These are phyloP conservation scores for Nasturtium officinale DNA, from an alignment of 345 rosid species.

Conservation along the genomic window DNA sequence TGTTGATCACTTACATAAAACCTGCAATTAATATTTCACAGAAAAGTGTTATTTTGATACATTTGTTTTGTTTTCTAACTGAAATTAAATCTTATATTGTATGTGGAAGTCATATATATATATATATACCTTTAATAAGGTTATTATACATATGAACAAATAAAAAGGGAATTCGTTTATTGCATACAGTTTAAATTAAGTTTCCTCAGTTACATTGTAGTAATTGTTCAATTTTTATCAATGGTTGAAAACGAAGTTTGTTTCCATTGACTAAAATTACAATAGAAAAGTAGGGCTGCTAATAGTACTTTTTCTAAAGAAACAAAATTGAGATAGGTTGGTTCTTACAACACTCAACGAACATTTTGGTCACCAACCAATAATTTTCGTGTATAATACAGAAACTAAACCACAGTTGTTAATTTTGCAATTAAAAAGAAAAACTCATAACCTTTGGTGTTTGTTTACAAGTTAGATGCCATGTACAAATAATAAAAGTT, in stretches of 20 bases:
- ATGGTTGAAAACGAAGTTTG: not conserved
- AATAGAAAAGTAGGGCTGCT: constrained; percentile 25
- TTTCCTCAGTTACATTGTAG: not conserved
- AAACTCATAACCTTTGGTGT: not conserved
- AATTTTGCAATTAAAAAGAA: not conserved
- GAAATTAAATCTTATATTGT: too few species aligned
- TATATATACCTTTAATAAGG: too few species aligned
- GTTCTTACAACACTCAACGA: constrained; percentile 11
- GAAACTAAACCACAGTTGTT: not conserved
- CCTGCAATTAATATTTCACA: not conserved
- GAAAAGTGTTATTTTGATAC: not conserved
- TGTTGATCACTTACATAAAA: not conserved
- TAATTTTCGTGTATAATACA: not conserved
- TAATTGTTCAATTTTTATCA: too few species aligned
- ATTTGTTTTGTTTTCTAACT: not conserved
- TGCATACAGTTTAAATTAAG: not conserved
- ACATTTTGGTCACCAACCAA: constrained; percentile 1
- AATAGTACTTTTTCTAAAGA: not conserved
- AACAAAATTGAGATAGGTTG: constrained; percentile 1
- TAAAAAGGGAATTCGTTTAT: not conserved
- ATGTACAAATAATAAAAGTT: too few species aligned
- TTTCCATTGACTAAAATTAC: not conserved
- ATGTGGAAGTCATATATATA: too few species aligned
- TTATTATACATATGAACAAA: too few species aligned
- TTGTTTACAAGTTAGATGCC: not conserved